Conservation (phyloP, 352 stramenopile genomes). For the Phytophthora megakarya region DNA sequence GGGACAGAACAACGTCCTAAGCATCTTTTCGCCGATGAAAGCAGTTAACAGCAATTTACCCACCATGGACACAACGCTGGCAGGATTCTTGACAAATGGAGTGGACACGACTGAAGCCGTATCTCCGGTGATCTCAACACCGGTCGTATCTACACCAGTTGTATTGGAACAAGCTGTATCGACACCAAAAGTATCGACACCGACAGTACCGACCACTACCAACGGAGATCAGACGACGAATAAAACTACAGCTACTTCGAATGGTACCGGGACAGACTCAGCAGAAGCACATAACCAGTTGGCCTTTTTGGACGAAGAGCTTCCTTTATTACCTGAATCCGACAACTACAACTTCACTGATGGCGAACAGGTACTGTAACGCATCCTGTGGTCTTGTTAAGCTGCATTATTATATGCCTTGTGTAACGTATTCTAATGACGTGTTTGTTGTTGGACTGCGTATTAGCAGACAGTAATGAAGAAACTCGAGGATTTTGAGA, state of each 20-base stretch:
- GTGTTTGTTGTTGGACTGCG: conserved; percentile 32
- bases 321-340: conserved; percentile 70
- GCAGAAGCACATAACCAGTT: conserved; percentile 38
- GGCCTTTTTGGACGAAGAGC: conserved; percentile 77
- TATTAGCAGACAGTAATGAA: conserved; percentile 86
- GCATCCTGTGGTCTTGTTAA: conserved; percentile 14
- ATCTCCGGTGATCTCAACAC: neutral
- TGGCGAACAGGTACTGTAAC: conserved; percentile 71
- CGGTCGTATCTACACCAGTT: conserved; percentile 8
- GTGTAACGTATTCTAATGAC: conserved; percentile 29
- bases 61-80: conserved; percentile 16
- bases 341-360: conserved; percentile 77
- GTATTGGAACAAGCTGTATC: conserved; percentile 8
- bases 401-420: conserved; percentile 4
- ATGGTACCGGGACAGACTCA: conserved; percentile 11
- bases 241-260: conserved; percentile 1
- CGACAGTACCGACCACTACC: neutral
- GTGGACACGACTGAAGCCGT: neutral
- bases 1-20: conserved; percentile 67
- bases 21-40: conserved; percentile 69
- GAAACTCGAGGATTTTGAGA: conserved; percentile 88
- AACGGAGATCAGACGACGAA: conserved; percentile 2
- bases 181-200: conserved; percentile 7
- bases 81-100: conserved; percentile 40
- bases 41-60: conserved; percentile 30